phyloP scores from a whole-genome alignment of 495 filamentous ascomycete species.

The Lindgomyces ingoldianus region DNA sequence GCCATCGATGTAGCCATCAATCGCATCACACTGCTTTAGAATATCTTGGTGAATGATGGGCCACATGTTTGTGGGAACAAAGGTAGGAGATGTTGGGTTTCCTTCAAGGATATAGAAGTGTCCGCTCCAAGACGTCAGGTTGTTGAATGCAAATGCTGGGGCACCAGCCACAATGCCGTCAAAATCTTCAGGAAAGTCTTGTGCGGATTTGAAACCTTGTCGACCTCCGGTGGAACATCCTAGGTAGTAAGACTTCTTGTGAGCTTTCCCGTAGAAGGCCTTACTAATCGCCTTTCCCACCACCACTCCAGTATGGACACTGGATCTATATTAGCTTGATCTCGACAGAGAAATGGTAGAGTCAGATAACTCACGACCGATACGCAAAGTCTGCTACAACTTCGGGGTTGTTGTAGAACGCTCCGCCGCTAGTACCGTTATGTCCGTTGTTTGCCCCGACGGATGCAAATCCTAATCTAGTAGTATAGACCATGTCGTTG shows the following conservation, averaged over 20 bases:
- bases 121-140: constrained; percentile 53
- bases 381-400: constrained; percentile 55
- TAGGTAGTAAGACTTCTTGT: constrained; percentile 56
- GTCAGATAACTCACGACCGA: constrained; percentile 40
- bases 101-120: constrained; percentile 16
- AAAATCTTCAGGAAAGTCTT: constrained; percentile 55
- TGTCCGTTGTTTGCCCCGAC: constrained; percentile 54
- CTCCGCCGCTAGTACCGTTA: constrained; percentile 54
- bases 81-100: constrained; percentile 17
- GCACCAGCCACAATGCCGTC: constrained; percentile 50
- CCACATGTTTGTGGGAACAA: constrained; percentile 38
- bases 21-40: constrained; percentile 22
- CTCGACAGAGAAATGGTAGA: neutral
- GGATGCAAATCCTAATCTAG: constrained; percentile 55
- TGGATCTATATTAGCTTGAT: constrained; percentile 13
- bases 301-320: constrained; percentile 31
- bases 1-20: constrained; percentile 28
- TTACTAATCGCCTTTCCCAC: constrained; percentile 53
- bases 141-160: constrained; percentile 48
- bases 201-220: constrained; percentile 55
- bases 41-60: constrained; percentile 35
- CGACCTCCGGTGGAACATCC: constrained; percentile 61
- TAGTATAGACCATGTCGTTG: constrained; percentile 38
- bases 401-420: constrained; percentile 55
- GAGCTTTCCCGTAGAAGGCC: constrained; percentile 51